A percentile compares a stretch with the other conserved stretches of the same genome.
Evolutionary conservation across 495 filamentous ascomycete genomes (phyloP).

Genomic region (Aspergillus hancockii): DNA sequence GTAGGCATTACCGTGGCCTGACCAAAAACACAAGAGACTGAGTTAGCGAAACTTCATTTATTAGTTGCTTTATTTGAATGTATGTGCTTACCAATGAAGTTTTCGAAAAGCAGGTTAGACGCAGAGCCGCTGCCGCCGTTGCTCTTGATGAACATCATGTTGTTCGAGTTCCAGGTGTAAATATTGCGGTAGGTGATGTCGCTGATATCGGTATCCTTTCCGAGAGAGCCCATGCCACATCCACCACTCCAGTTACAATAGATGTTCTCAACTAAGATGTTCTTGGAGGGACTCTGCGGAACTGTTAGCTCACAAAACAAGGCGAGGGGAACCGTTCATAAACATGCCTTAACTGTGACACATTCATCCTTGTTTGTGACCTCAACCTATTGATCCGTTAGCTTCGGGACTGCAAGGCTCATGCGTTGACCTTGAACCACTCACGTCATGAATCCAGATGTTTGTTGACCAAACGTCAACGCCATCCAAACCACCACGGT

Average conservation of each 20-base stretch:
- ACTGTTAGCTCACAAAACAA: conserved; percentile 13
- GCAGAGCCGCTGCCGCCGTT: conserved; percentile 59
- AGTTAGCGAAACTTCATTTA: conserved; percentile 10
- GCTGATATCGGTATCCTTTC: conserved; percentile 38
- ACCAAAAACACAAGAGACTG: conserved; percentile 18
- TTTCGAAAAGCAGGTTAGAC: conserved; percentile 41
- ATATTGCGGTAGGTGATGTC: conserved; percentile 52
- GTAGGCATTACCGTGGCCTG: conserved; percentile 53
- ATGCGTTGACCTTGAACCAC: background rate
- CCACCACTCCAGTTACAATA: conserved; percentile 61
- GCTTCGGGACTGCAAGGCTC: background rate
- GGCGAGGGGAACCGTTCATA: no score
- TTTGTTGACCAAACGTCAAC: conserved; percentile 53
- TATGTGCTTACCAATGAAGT: conserved; percentile 51
- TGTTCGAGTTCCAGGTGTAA: conserved; percentile 55
- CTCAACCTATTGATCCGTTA: conserved; percentile 41
- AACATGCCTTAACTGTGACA: conserved; percentile 49
- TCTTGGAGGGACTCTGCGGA: conserved; percentile 38
- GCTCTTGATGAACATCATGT: conserved; percentile 66
- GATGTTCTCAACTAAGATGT: conserved; percentile 57
- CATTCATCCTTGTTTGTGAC: conserved; percentile 60
- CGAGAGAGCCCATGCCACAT: conserved; percentile 54
- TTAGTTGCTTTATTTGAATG: background rate
- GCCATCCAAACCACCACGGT: conserved; percentile 51
- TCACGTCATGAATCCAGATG: conserved; percentile 54